These are phyloP conservation scores for Vigna unguiculata DNA, from an alignment of 306 rosid species.

Conservation along the genomic window DNA sequence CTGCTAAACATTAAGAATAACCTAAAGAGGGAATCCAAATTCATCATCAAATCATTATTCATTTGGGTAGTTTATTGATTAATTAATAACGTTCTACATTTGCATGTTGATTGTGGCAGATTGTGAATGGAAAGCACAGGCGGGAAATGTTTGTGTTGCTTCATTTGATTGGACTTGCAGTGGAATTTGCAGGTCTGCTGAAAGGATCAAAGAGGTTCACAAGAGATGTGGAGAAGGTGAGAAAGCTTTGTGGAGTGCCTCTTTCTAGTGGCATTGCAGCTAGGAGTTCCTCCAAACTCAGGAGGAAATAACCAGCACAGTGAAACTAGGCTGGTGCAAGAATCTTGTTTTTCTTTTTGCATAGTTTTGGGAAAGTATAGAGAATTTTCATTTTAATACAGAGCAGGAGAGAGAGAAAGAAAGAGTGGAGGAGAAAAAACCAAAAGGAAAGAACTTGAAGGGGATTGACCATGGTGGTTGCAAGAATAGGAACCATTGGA, in stretches of 20 bases:
- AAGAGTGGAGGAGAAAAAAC: neutral
- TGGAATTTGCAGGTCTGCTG: slow-evolving; percentile 95
- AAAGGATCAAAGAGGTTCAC: slow-evolving; percentile 94
- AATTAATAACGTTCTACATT: neutral
- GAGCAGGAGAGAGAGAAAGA: slow-evolving; percentile 32
- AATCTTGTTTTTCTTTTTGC: slow-evolving; percentile 20
- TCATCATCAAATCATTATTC: neutral
- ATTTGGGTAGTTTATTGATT: slow-evolving; percentile 5
- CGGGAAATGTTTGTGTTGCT: slow-evolving; percentile 93
- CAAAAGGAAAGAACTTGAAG: slow-evolving; percentile 42
- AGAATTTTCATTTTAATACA: slow-evolving; percentile 52
- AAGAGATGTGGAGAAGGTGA: slow-evolving; percentile 93
- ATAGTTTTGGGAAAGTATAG: slow-evolving; percentile 57
- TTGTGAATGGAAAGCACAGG: slow-evolving; percentile 99
- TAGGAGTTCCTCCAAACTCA: slow-evolving; percentile 68
- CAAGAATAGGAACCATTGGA: slow-evolving; percentile 57
- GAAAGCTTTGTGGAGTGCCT: slow-evolving; percentile 82
- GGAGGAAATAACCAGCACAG: slow-evolving; percentile 54
- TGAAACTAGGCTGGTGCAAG: slow-evolving; percentile 45
- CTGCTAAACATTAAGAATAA: too few species aligned
- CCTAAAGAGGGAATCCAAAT: too few species aligned
- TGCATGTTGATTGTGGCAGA: slow-evolving; percentile 58
- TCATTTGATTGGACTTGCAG: slow-evolving; percentile 99
- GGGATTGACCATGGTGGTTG: slow-evolving; percentile 67
- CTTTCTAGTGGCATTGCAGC: slow-evolving; percentile 56